Percentiles rank a stretch among this genome's conserved stretches.
Evolutionary conservation across 441 rosid genomes (phyloP).

Genomic region (Pelargonium exstipulatum): DNA sequence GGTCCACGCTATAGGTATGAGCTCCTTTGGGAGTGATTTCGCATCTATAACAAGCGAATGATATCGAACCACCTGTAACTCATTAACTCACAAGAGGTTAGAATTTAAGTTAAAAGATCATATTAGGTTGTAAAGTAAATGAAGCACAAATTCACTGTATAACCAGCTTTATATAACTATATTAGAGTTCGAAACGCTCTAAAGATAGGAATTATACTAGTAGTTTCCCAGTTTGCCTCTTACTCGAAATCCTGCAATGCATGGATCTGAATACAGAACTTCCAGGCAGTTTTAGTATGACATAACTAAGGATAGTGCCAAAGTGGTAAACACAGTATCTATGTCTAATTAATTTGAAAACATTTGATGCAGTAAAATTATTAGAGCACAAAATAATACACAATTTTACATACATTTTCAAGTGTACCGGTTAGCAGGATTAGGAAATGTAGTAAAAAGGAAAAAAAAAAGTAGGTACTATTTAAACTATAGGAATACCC

Average conservation of each 20-base stretch:
- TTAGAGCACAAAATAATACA: background rate
- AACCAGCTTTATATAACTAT: background rate
- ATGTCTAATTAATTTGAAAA: background rate
- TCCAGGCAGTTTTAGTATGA: too few species aligned
- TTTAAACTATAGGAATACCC: background rate
- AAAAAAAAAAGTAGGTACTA: background rate
- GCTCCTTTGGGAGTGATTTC: slow-evolving; percentile 74
- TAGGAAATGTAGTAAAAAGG: background rate
- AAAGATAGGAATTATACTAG: too few species aligned
- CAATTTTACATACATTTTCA: background rate
- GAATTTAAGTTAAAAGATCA: slow-evolving; percentile 5
- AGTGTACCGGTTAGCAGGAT: background rate
- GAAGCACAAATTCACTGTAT: background rate
- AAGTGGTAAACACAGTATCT: background rate
- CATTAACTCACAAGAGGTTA: slow-evolving; percentile 19
- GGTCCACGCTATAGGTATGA: slow-evolving; percentile 91
- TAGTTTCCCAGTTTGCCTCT: background rate
- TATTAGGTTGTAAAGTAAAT: background rate
- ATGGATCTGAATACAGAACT: too few species aligned
- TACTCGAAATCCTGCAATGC: background rate
- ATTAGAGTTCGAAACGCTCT: background rate
- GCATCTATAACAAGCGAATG: slow-evolving; percentile 83
- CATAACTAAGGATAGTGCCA: background rate
- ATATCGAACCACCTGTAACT: slow-evolving; percentile 77
- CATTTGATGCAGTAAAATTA: background rate